Conservation (phyloP, 2,329 filamentous ascomycete species). For the Aphanocladium album region DNA sequence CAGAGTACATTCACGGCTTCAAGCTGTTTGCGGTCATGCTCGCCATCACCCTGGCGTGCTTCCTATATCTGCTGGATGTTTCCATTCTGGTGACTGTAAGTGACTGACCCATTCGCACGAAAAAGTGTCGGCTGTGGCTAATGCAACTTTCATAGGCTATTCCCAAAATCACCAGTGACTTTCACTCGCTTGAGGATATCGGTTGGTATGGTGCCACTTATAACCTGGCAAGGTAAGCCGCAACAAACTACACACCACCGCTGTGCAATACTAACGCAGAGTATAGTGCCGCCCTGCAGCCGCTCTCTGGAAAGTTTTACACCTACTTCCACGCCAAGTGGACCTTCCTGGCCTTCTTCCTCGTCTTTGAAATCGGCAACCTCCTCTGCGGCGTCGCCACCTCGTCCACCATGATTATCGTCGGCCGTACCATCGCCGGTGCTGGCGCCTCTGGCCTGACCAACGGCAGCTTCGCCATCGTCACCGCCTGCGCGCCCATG, state of each 20-base stretch:
- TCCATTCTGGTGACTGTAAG: conserved; percentile 48
- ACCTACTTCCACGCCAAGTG: conserved; percentile 31
- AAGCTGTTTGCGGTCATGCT: conserved; percentile 31
- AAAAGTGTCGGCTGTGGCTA: too few species aligned
- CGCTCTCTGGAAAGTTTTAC: conserved; percentile 49
- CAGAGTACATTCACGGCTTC: conserved; percentile 22
- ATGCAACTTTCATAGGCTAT: conserved; percentile 31
- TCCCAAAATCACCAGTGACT: conserved; percentile 45
- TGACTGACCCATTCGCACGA: too few species aligned
- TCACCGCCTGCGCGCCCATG: conserved; percentile 26
- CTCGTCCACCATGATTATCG: conserved; percentile 42
- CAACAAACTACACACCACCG: not conserved
- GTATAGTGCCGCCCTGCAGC: conserved; percentile 43
- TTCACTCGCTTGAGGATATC: conserved; percentile 46
- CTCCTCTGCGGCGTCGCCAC: conserved; percentile 42
- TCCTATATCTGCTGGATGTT: conserved; percentile 46
- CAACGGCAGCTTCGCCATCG: conserved; percentile 30
- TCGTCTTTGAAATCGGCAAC: conserved; percentile 36
- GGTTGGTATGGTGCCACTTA: conserved; percentile 53
- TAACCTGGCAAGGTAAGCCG: conserved; percentile 37
- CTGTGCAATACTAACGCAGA: conserved; percentile 12
- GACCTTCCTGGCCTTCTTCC: conserved; percentile 25
- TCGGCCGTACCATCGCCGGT: conserved; percentile 45
- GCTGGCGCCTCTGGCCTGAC: conserved; percentile 41
- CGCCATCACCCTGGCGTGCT: conserved; percentile 37